Conservation (phyloP, 305 asterid species). For the Solanum hybrid region DNA sequence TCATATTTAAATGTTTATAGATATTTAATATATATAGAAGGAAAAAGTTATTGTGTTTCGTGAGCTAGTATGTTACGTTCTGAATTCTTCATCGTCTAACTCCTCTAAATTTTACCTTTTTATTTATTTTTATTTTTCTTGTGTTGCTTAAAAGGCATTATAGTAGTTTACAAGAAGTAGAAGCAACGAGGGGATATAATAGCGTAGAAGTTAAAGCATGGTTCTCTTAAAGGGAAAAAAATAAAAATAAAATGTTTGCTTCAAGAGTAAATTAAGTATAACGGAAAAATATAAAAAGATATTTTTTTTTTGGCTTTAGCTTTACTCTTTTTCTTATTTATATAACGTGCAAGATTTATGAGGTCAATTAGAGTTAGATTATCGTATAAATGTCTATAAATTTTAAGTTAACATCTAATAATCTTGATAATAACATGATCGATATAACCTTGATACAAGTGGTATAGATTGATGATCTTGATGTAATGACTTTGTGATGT, state of each 20-base stretch:
- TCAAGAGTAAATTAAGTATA: background rate
- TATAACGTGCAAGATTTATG: too few relatives aligned
- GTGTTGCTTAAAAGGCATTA: background rate
- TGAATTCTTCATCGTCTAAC: rapidly evolving
- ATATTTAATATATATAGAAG: too few relatives aligned
- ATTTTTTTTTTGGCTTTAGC: background rate
- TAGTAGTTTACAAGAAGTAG: background rate
- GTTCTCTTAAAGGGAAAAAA: background rate
- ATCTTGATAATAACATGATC: too few relatives aligned
- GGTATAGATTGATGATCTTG: too few relatives aligned
- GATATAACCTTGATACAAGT: too few relatives aligned
- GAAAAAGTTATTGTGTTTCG: too few relatives aligned
- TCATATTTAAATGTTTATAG: too few relatives aligned
- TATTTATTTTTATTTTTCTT: background rate
- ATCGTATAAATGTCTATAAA: background rate
- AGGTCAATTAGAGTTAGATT: too few relatives aligned
- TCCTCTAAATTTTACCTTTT: background rate
- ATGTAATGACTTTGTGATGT: background rate
- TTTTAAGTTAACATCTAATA: background rate
- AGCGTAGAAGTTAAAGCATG: background rate
- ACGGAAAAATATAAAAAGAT: background rate
- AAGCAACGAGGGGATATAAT: background rate
- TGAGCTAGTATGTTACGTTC: rapidly evolving
- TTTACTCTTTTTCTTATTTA: background rate
- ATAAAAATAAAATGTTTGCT: background rate